phyloP scores from a whole-genome alignment of 2,329 filamentous ascomycete species.

The Cercospora sesami region DNA sequence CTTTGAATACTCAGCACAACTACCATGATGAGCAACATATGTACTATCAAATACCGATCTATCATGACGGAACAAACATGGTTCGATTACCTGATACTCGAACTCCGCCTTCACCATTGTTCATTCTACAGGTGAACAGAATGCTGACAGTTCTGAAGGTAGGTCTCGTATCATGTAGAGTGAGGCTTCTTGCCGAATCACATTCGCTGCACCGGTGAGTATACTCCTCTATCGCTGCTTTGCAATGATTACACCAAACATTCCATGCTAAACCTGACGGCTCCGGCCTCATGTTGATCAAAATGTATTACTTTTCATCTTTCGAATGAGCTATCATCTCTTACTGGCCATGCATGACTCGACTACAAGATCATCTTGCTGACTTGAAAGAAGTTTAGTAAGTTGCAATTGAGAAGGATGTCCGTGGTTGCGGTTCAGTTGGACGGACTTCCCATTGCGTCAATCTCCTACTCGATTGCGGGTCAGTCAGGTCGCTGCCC shows the following conservation, averaged over 20 bases:
- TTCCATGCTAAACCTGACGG: constrained; percentile 80
- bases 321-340: constrained; percentile 62
- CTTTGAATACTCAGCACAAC: not conserved
- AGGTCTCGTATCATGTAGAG: constrained; percentile 30
- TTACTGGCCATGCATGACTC: not conserved
- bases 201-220: constrained; percentile 27
- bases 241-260: constrained; percentile 65
- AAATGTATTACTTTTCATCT: constrained; percentile 77
- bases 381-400: not conserved
- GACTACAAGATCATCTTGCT: not conserved
- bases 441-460: not conserved
- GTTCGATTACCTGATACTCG: constrained; percentile 51
- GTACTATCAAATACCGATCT: constrained; percentile 55
- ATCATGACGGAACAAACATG: constrained; percentile 47
- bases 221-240: constrained; percentile 24
- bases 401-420: not conserved
- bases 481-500: not conserved
- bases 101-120: not conserved
- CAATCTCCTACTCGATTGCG: not conserved
- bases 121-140: not conserved
- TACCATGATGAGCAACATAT: constrained; percentile 47
- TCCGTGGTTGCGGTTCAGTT: not conserved
- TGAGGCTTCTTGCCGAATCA: not conserved
- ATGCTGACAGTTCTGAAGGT: constrained; percentile 30
- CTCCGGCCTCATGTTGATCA: constrained; percentile 60